Evolutionary conservation across 495 filamentous ascomycete species (phyloP), one percentile per base, ranked within the genome.

Genomic region (Neurospora sp.): DNA sequence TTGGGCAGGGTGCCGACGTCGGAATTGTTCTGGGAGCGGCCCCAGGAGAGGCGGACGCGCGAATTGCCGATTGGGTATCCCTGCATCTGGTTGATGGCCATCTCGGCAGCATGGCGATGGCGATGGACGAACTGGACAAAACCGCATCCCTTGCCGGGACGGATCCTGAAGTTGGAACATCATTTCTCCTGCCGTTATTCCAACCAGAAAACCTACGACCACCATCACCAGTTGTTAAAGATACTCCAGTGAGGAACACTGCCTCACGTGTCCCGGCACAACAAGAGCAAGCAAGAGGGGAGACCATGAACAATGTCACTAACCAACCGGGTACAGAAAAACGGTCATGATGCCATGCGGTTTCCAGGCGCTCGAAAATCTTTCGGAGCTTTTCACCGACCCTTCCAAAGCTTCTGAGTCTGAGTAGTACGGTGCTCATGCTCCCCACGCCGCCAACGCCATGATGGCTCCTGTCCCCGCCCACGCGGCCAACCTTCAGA

Each of bases 351-450:
- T 27, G 48, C 20, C 48, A 23, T 27, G 11, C 5, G 48, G 48
- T 14, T 59, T 59, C 48, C 42, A 20, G n/a, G 8, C 42, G 42
- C n/a, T 46, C 42, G n/a, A 46, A 2, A 44, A 18, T n/a, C 41
- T 44, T 0, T 8, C 41, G 16, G 7, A 9, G 41, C 41, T 8
- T 44, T 18, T 9, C 3, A n/a, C 41, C 41, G 41, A 44, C 41
- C 41, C 41, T 18, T 44, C 16, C 16, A 44, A 44, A 44, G 41
- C 41, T 44, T 44, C 41, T 18, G 41, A 18, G 41, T 44, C 41
- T 18, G 41, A 18, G 41, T 44, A 81, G 69, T 85, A 79, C 23
- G 81, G 80, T n/a, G 48, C 48, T 31, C 81, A 84, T 39, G 75
- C 40, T 16, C 73, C 9, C 9, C n/a, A 48, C 10, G 44, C n/a